Evolutionary conservation across 139 green algal species (phyloP), one percentile per base, ranked within the genome.

Genomic region (Desmodesmus armatus): DNA sequence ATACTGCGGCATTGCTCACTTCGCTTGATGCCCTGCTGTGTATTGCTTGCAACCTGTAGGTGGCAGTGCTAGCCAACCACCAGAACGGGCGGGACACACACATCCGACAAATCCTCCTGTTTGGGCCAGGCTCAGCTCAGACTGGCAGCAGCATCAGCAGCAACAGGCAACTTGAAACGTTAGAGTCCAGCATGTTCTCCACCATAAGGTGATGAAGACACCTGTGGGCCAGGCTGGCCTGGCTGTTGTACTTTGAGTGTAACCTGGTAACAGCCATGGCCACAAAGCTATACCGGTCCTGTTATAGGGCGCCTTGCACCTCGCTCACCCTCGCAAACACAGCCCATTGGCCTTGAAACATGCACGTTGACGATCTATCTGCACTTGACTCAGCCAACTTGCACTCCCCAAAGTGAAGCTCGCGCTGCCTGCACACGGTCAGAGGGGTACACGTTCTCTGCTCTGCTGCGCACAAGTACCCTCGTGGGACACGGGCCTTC

Each of bases 21-120:
- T n/a, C n/a, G n/a, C n/a, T n/a, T 93, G 74, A 29, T 31, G 74
- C 74, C 21, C 13, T 44, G 37, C 33, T 72, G 23, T 31, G 58
- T 2, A 31, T 35, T 25, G 29, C 15, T 25, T 73, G 51, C 35
- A 23, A 3, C 15, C 0, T 47, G 43, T 87, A 95, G 71, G 58
- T 96, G 5, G 92, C 91, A 2, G 83, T 99, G 0, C 78, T 98
- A 5, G 86, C 91, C 65, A 99, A 99, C 92, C 97, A 99, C 82
- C 97, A 99, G 78, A 99, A 98, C 81, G 97, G 97, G 0, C 84
- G 97, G 0, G 97, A 99, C 89, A 99, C 97, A 0, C 97, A 99
- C 87, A 89, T 99, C 0, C 87, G 97, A 13, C 92, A 97, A 84
- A 88, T 97, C 1, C 92, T 94, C 29, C 70, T 98, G 51, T 98